Evolutionary conservation across 352 stramenopile species (phyloP), one percentile per base, ranked within the genome.

Genomic region (Phytophthora hibernalis): DNA sequence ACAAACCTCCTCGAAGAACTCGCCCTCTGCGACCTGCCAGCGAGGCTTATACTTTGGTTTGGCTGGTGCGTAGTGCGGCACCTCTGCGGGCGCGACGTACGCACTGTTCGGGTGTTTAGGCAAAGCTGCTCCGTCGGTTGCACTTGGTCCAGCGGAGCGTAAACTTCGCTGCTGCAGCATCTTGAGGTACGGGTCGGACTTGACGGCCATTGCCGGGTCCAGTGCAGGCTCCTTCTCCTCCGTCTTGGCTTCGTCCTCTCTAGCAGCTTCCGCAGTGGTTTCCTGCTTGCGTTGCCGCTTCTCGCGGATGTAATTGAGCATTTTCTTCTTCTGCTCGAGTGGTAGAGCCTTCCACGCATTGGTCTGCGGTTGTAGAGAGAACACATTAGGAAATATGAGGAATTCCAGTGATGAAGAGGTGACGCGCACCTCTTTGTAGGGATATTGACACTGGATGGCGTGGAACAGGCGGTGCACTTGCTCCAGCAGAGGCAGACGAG

Each of bases 391-490:
- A 8, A 53, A 16, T 0, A 2, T 11, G 31, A 61, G 3, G 5
- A 24, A 20, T 22, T 24, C n/a, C 15, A 47, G 26, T 31, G 10
- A 1, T 16, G n/a, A 38, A 1, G 9, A 50, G 24, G 22, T 44
- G 45, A 13, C 42, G 20, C 21, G 54, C 35, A 91, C 84, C 74
- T 95, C 83, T 49, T 85, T 91, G 72, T 96, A 96, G 18, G 86
- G 86, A 53, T 96, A 96, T 47, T 85, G 74, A 48, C 78, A 68
- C 68, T 93, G 77, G 50, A 96, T 96, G 30, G 88, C 88, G 65
- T 96, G 85, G 57, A 93, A 91, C 8, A 96, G 70, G 0, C 88
- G 81, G 64, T 96, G 88, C 44, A 96, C 85, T 56, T 94, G 88
- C 67, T 96, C 88, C 56, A 95, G 65, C 48, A 96, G 77, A 38